Evolutionary conservation across 1,284 basidiomycete species (phyloP).

Genomic region (Xerocomus amazonicus): DNA sequence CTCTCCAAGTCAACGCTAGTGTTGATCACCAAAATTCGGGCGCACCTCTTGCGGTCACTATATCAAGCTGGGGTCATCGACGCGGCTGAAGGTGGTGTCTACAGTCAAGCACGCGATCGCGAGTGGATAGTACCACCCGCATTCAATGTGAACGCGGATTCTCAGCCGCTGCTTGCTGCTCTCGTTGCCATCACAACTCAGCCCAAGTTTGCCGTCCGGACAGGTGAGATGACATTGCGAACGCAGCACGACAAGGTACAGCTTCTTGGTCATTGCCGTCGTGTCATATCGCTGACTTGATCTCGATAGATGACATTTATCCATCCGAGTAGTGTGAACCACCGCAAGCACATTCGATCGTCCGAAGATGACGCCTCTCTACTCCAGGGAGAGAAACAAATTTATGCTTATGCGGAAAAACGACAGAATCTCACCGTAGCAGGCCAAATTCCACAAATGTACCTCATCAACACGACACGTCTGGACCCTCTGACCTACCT

Average conservation of each 20-base stretch:
- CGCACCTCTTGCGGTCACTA: conserved; percentile 75
- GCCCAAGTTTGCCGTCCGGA: conserved; percentile 90
- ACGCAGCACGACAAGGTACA: conserved; percentile 86
- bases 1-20: conserved; percentile 81
- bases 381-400: conserved; percentile 61
- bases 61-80: conserved; percentile 81
- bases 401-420: conserved; percentile 88
- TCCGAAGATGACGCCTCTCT: conserved; percentile 38
- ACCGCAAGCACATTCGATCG: conserved; percentile 56
- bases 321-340: conserved; percentile 86
- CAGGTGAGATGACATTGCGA: conserved; percentile 69
- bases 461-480: conserved; percentile 79
- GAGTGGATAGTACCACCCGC: conserved; percentile 55
- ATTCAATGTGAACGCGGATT: conserved; percentile 75
- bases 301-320: conserved; percentile 61
- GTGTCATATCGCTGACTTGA: conserved; percentile 11
- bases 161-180: conserved; percentile 78
- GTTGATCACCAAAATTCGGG: conserved; percentile 83
- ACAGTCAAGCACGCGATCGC: conserved; percentile 25
- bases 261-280: conserved; percentile 7
- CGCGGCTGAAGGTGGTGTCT: conserved; percentile 63
- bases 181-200: conserved; percentile 85
- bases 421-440: conserved; percentile 64
- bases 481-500: conserved; percentile 90
- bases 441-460: conserved; percentile 57